Evolutionary conservation across 169 alveolate species (phyloP).

Genomic region (Plasmodium knowlesi): DNA sequence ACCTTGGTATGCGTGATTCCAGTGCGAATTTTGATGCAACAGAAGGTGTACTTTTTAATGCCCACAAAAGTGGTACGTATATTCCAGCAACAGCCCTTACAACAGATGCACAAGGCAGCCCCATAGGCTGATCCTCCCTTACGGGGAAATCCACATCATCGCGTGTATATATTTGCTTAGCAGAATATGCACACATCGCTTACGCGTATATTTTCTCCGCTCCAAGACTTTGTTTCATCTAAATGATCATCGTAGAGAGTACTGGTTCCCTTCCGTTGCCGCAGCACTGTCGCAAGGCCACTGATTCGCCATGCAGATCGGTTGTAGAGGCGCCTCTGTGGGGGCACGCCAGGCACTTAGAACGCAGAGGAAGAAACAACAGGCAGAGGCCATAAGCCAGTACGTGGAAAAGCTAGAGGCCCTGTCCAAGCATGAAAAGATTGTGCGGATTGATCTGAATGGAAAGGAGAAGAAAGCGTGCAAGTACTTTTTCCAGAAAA

Average conservation of each 20-base stretch:
- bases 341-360: background rate
- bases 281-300: background rate
- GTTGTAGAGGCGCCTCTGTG: background rate
- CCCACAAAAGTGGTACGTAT: background rate
- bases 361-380: background rate
- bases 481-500: constrained; percentile 29
- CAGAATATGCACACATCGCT: background rate
- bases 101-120: background rate
- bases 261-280: background rate
- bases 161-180: background rate
- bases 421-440: constrained; percentile 24
- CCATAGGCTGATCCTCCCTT: background rate
- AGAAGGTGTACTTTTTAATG: background rate
- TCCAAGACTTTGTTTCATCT: background rate
- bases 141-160: background rate
- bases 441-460: constrained; percentile 34
- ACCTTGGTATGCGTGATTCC: background rate
- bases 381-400: background rate
- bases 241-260: background rate
- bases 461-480: constrained; percentile 20
- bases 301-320: background rate
- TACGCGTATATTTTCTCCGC: background rate
- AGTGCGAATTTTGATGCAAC: background rate
- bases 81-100: background rate
- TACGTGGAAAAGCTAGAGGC: background rate